These are phyloP conservation scores for Aspergillus panamensis DNA, from an alignment of 495 filamentous ascomycete species.

Conservation along the genomic window DNA sequence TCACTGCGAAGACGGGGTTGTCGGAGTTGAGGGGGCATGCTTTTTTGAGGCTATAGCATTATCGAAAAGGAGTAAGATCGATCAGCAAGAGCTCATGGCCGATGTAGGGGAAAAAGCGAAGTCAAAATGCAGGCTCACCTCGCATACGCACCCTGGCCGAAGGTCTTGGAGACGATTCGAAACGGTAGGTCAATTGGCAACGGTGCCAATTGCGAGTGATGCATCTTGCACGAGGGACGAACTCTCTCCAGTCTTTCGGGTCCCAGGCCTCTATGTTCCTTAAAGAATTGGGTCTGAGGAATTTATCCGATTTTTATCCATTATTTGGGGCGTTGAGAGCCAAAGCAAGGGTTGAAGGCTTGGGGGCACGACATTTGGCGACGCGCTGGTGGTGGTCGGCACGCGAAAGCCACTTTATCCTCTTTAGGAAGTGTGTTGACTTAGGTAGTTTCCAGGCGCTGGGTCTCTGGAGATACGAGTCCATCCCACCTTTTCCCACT, in stretches of 20 bases:
- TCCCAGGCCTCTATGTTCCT: too few relatives aligned
- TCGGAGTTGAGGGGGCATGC: slow-evolving; percentile 66
- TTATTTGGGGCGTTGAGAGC: slow-evolving; percentile 2
- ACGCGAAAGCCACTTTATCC: slow-evolving; percentile 46
- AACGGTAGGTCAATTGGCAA: slow-evolving; percentile 86
- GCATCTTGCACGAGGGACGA: slow-evolving; percentile 33
- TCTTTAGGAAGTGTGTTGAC: slow-evolving; percentile 45
- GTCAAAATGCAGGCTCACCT: slow-evolving; percentile 57
- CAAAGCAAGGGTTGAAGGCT: slow-evolving; percentile 18
- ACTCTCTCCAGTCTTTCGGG: too few relatives aligned
- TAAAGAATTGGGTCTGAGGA: too few relatives aligned
- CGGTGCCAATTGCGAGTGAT: slow-evolving; percentile 84
- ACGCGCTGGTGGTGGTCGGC: slow-evolving; percentile 28
- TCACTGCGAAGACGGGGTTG: slow-evolving; percentile 87
- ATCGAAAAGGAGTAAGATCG: background rate
- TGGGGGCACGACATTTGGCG: slow-evolving; percentile 19
- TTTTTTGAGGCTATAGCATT: slow-evolving; percentile 76
- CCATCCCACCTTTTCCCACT: background rate
- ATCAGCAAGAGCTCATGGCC: slow-evolving; percentile 9
- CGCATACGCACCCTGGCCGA: slow-evolving; percentile 94
- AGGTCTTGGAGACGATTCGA: slow-evolving; percentile 91
- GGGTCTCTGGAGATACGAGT: too few relatives aligned
- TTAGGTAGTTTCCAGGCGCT: slow-evolving; percentile 12
- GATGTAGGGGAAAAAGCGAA: background rate
- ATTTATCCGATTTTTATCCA: background rate